Conservation (phyloP, 176 grass and related monocot species). For the Luzula sylvatica region DNA sequence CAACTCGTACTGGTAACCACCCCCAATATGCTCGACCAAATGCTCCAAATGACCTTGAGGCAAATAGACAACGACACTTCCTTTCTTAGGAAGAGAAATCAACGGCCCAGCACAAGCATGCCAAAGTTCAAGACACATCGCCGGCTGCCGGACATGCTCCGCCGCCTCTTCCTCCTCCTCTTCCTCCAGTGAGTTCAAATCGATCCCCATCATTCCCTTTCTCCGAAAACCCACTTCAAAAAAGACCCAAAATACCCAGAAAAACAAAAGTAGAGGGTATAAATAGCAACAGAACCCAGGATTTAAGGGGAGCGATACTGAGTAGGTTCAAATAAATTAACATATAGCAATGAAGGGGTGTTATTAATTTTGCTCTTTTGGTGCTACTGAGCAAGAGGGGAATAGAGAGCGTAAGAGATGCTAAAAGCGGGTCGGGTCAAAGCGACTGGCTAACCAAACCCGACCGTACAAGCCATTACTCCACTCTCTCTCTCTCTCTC, state of each 20-base stretch:
- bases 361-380: slow-evolving; percentile 11
- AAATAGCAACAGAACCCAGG: slow-evolving; percentile 16
- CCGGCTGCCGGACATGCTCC: neutral
- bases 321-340: neutral
- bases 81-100: slow-evolving; percentile 48
- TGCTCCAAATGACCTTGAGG: slow-evolving; percentile 87
- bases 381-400: slow-evolving; percentile 4
- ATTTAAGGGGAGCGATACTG: slow-evolving; percentile 3
- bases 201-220: slow-evolving; percentile 59
- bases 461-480: slow-evolving; percentile 18
- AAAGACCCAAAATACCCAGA: neutral
- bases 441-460: slow-evolving; percentile 9
- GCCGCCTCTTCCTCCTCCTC: slow-evolving; percentile 38
- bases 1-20: slow-evolving; percentile 13
- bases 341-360: neutral
- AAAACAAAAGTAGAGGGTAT: neutral
- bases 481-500: neutral
- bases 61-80: slow-evolving; percentile 81
- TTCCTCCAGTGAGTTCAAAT: slow-evolving; percentile 63
- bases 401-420: slow-evolving; percentile 9
- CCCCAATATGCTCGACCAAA: slow-evolving; percentile 16
- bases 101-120: slow-evolving; percentile 74
- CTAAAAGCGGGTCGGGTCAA: slow-evolving; percentile 12
- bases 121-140: slow-evolving; percentile 69
- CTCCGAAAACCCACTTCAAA: neutral